Base-by-base conservation (phyloP, 257 asterid species). In the Echium plantagineum region DNA sequence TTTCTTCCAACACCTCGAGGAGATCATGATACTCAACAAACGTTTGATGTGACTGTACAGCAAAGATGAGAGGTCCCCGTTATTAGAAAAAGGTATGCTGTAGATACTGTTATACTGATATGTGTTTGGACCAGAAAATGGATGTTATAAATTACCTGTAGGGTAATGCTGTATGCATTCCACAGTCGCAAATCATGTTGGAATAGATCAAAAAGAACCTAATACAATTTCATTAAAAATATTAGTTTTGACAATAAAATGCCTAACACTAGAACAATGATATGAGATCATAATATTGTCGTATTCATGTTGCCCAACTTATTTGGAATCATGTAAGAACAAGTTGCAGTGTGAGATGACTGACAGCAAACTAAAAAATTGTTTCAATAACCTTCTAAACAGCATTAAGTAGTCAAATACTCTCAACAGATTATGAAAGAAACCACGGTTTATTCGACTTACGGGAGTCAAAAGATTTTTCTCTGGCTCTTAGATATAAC, bases 201-300 rank as follows among this genome's bases (percentile, higher is more conserved):
- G 69, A 93, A 89, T 75, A 93, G 79, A 76, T 93, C 99, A 64
- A 75, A 80, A 22, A 93, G 94, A 68, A 93, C 99, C 99, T 93
- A 84, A 58, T 71, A 48, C 57, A 58, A 70, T 16, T 21, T 59
- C 63, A 62, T 63, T 28, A 28, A 49, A 76, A 65, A 62, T 53
- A 52, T 17, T 59, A 7, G 38, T 58, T 64, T 59, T 54, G 56
- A 63, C 38, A 6, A 6, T 28, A 28, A 28, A 28, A 28, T 28
- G 32, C 7, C 32, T 3, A 57, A 10, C 58, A 52, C 32, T 20
- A 63, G 16, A 49, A 16, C 60, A 9, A 51, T 6, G 10, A 52
- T 12, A 7, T 3, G 38, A 65, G 19, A 28, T 5, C 57, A 17
- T 52, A 7, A 3, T 17, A 28, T 28, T 28, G 32, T 28, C 32